Conservation (phyloP, 176 grass and related monocot genomes). For the Dendrocalamus sinicus region DNA sequence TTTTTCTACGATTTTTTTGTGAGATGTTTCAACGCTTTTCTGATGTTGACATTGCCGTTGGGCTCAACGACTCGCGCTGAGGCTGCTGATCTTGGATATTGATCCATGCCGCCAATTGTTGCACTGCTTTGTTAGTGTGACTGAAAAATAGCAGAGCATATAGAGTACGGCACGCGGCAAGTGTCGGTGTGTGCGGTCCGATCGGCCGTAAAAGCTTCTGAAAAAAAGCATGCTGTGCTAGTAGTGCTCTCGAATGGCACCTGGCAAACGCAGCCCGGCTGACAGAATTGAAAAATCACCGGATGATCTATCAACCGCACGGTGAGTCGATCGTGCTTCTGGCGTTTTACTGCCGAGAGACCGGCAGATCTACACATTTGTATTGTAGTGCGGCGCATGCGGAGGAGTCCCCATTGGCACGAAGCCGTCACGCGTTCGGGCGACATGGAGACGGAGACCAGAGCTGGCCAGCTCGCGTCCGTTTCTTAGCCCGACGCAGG, state of each 20-base stretch:
- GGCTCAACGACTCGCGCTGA: conserved; percentile 9
- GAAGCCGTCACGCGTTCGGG: conserved; percentile 26
- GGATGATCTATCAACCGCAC: neutral
- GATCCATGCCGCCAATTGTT: conserved; percentile 25
- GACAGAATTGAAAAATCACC: neutral
- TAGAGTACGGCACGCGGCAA: neutral
- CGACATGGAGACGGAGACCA: conserved; percentile 39
- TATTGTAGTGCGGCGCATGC: neutral
- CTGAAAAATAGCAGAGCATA: neutral
- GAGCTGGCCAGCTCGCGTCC: conserved; percentile 7
- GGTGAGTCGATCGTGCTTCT: neutral
- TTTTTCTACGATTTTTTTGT: neutral
- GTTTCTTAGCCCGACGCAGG: neutral
- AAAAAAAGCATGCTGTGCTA: neutral
- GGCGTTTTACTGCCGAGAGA: neutral
- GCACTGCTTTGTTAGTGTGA: neutral
- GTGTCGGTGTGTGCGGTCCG: neutral
- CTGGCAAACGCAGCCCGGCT: neutral
- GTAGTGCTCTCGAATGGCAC: neutral
- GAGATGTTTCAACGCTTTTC: neutral
- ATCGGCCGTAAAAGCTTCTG: conserved; percentile 13
- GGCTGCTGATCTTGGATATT: conserved; percentile 32
- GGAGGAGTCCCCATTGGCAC: conserved; percentile 25
- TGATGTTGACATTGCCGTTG: conserved; percentile 21
- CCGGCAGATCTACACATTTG: conserved; percentile 7